Base-by-base conservation (phyloP, 2,329 filamentous ascomycete species). In the Intubia oerlemansii region DNA sequence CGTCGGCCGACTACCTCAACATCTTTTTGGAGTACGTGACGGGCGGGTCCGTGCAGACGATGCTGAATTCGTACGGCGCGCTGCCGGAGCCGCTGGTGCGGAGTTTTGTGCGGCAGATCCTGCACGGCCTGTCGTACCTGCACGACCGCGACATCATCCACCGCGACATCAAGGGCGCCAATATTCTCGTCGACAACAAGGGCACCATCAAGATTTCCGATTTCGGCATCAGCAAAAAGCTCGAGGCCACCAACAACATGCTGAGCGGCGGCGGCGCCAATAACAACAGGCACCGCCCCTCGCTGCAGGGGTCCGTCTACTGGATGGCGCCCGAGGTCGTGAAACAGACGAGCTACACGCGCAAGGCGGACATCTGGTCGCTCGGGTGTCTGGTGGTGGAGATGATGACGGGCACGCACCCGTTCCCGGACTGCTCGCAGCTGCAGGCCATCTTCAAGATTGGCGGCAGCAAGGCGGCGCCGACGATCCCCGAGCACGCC, bases 281-380 rank as follows among this genome's bases (percentile, higher is more conserved):
- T 44, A 72, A 70, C 50, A 70, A 64, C 50, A 72, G 69, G 47
- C 61, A 76, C 43, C 59, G 70, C 5, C 69, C 71, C 3, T 95
- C 85, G 2, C 66, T 98, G 4, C 88, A 98, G 50, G 88, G 88
- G 10, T 93, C 82, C 16, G 88, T 98, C 29, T 98, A 93, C 56
- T 98, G 88, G 88, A 98, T 98, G 88, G 88, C 88, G 1, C 88
- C 88, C 7, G 88, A 98, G 55, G 88, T 98, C 13, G 88, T 98
- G 36, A 88, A 88, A 44, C 88, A 95, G 53, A 95, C 85, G 4
- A 84, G 82, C 5, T 93, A 98, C 54, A 95, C 85, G 5, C 81
- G 85, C 53, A 95, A 95, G 56, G 88, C 88, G 10, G 88, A 98
- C 44, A 98, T 98, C 41, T 98, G 88, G 88, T 92, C 81, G 25